Evolutionary conservation across 192 early-diverging fungal genomes (phyloP).

Genomic region (Umbelopsis vinacea): DNA sequence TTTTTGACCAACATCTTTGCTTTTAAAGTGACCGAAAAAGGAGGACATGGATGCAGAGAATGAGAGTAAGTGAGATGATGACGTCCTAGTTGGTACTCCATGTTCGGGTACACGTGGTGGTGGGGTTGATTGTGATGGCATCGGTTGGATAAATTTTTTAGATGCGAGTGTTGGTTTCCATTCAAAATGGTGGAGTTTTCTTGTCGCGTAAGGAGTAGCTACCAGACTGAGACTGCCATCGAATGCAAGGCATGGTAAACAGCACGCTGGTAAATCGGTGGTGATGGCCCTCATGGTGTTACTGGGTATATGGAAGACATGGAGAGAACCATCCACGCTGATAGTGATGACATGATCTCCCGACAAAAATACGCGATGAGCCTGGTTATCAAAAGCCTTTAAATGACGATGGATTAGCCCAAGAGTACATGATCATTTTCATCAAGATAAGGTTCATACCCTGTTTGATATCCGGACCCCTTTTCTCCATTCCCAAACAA

Average conservation of each 20-base stretch:
- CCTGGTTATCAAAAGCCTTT: conserved; percentile 42
- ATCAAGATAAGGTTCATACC: conserved; percentile 18
- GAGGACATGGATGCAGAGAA: conserved; percentile 14
- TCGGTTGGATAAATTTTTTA: background rate
- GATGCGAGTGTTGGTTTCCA: conserved; percentile 22
- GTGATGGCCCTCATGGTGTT: conserved; percentile 15
- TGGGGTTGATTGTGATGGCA: conserved; percentile 2
- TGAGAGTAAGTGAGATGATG: background rate
- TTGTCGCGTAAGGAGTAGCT: conserved; percentile 28
- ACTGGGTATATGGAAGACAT: conserved; percentile 32
- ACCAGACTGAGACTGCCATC: conserved; percentile 30
- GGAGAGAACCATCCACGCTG: conserved; percentile 32
- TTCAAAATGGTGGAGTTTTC: conserved; percentile 32
- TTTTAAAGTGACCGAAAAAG: conserved; percentile 16
- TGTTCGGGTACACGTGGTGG: background rate
- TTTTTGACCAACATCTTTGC: background rate
- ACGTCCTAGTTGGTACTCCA: no score
- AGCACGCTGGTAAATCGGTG: conserved; percentile 22
- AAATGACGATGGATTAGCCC: background rate
- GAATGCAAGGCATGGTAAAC: conserved; percentile 35
- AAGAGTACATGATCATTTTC: no score
- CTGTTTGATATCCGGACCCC: conserved; percentile 34
- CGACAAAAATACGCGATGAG: conserved; percentile 37
- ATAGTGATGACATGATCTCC: conserved; percentile 34
- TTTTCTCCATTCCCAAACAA: conserved; percentile 46